Evolutionary conservation across 73 alveolate species (phyloP).

Genomic region (Paramecium sexaurelia): DNA sequence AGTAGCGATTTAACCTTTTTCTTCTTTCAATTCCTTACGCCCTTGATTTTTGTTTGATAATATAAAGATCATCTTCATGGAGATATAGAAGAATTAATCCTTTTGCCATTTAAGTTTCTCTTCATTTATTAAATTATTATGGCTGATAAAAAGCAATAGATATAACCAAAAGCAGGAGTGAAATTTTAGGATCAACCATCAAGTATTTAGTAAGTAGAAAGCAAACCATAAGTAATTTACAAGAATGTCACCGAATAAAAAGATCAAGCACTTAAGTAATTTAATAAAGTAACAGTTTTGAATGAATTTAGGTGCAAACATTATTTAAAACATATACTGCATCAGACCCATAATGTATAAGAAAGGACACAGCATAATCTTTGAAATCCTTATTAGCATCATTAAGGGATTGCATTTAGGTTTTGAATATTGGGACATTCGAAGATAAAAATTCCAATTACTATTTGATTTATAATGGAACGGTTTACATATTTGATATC

Average conservation of each 20-base stretch:
- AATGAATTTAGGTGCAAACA: conserved; percentile 51
- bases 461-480: conserved; percentile 56
- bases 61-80: neutral
- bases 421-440: conserved; percentile 63
- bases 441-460: conserved; percentile 63
- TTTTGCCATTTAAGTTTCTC: neutral
- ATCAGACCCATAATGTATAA: conserved; percentile 55
- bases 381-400: conserved; percentile 37
- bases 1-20: neutral
- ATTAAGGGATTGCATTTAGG: conserved; percentile 27
- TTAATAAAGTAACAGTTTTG: conserved; percentile 8
- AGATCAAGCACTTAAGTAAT: conserved; percentile 29
- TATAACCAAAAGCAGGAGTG: neutral
- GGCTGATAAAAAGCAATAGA: neutral
- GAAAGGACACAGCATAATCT: conserved; percentile 65
- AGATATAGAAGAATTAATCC: neutral
- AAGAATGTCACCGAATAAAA: conserved; percentile 9
- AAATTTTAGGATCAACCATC: neutral
- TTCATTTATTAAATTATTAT: neutral
- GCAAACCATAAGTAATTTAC: neutral
- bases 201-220: neutral
- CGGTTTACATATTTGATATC: conserved; percentile 58
- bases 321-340: conserved; percentile 42
- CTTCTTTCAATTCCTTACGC: conserved; percentile 22
- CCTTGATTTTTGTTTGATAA: neutral